Evolutionary conservation across 768 basidiomycete species (phyloP), one percentile per base, ranked within the genome.

Genomic region (Paxillus involutus): DNA sequence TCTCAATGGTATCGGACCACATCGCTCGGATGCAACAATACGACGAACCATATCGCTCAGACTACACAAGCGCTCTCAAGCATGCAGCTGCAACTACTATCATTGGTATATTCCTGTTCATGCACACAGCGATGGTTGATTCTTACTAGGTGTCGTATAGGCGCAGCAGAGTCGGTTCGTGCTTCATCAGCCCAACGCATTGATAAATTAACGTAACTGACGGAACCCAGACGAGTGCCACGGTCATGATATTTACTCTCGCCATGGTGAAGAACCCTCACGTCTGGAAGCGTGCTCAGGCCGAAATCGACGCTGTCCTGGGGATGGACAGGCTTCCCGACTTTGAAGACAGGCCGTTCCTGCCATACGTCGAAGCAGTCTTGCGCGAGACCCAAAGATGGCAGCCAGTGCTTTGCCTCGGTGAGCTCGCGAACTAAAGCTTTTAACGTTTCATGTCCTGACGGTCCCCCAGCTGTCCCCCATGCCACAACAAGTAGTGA

Each of bases 401-500:
- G 59, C 48, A 56, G 32, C 54, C 59, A 17, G 37, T 42, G 36
- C 0, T 3, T 16, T 47, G 55, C 21, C 26, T 60, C 6, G 47
- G 59, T 60, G 19, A 10, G 42, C 21, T 8, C n/a, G n/a, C n/a
- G n/a, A n/a, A n/a, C 3, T 7, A 3, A 10, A 19, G 4, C 5
- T 52, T 8, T 12, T 2, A 32, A 10, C 26, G 0, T n/a, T 3
- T 2, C 19, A 47, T 32, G 32, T 16, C 14, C 30, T 59, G 19
- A 59, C 26, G 9, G 1, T 21, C 32, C 14, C 33, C 10, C 52
- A 56, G 53, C 36, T 1, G 9, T 61, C 36, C 60, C 66, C 10
- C 72, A 71, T 47, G 45, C 56, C 10, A 19, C 63, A 6, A 73
- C 71, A 0, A 56, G 62, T 33, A 74, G 75, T 52, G 78, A 79